Evolutionary conservation across 352 stramenopile species (phyloP), one percentile per base, ranked within the genome.

Genomic region (Globisporangium rhizosaccharum): DNA sequence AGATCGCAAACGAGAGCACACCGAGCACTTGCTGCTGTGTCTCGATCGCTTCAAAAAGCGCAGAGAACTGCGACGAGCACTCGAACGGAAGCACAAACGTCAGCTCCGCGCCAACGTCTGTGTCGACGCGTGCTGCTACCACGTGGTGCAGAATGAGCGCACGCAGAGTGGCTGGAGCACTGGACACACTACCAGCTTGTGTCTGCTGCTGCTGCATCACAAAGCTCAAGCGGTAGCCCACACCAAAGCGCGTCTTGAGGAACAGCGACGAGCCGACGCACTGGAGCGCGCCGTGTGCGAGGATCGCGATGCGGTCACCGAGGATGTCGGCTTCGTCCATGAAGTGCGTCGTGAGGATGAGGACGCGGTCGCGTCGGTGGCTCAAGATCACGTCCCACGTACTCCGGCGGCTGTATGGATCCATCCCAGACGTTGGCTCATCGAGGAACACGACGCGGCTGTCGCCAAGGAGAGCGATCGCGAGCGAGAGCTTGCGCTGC

Each of bases 321-420:
- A 98, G 67, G 28, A 96, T 70, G 51, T 98, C 90, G 10, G 91
- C 90, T 66, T 98, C 94, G 62, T 98, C 81, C 83, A 93, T 91
- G 52, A 90, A 93, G 55, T 98, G 92, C 12, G 90, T 97, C 28
- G 85, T 96, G 18, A 98, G 67, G 30, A 98, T 79, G 10, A 98
- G 66, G 12, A 96, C 65, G 17, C 85, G 75, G 17, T 75, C 72
- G 17, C 64, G 30, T 4, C 78, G 71, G 59, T 79, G 78, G 57
- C 68, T 66, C n/a, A 84, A 73, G 61, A 92, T 85, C 17, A 97
- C 57, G 33, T 97, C 76, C 94, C 94, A 98, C 12, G 68, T 88
- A 53, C 68, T 87, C 2, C 79, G 75, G 17, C 82, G 78, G 52
- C 79, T 91, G 64, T 98, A 99, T 11, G 92, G 90, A 64, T 98